Base-by-base conservation (phyloP, 345 rosid species). In the Bruguiera sexangula region DNA sequence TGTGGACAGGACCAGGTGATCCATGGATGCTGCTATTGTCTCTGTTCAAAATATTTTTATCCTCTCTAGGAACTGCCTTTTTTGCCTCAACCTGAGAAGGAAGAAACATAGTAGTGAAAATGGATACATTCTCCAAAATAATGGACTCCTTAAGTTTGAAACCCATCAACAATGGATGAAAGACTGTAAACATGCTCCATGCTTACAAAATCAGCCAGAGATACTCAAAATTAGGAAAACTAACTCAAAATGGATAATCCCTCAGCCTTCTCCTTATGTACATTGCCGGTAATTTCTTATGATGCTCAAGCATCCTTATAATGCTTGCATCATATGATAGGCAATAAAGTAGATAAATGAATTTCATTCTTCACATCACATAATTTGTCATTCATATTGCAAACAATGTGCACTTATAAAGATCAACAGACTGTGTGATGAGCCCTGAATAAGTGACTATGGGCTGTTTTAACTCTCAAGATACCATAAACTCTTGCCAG, bases 41-140 rank as follows among this genome's bases (percentile, higher is more conserved):
- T 82, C 84, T 84, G 79, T 56, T 88, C 64, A 83, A 63, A 29
- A 82, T 83, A 79, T 69, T 78, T 66, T 86, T 92, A 82, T 91
- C 97, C 69, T 89, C 96, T 76, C 96, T 83, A 4, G 97, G 98
- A 69, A 93, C 90, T 48, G 98, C 98, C 79, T 91, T 94, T 82
- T 94, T 94, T 30, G 98, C 98, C 86, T 94, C 98, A 74, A 94
- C 98, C 98, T 94, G 87, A 69, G 58, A 73, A 80, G 31, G 50
- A 73, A 62, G 39, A 71, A 48, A 22, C 59, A 50, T 50, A 30
- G 62, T 56, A 29, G 39, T 19, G 51, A 72, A 69, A 55, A 36
- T 29, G 19, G 18, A 32, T 63, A 24, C 43, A 46, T 67, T 32
- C 32, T 21, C 53, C 46, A 39, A 1, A 60, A 20, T 52, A 53